phyloP scores from a whole-genome alignment of 2,329 filamentous ascomycete genomes.

The Colletotrichum lupini region DNA sequence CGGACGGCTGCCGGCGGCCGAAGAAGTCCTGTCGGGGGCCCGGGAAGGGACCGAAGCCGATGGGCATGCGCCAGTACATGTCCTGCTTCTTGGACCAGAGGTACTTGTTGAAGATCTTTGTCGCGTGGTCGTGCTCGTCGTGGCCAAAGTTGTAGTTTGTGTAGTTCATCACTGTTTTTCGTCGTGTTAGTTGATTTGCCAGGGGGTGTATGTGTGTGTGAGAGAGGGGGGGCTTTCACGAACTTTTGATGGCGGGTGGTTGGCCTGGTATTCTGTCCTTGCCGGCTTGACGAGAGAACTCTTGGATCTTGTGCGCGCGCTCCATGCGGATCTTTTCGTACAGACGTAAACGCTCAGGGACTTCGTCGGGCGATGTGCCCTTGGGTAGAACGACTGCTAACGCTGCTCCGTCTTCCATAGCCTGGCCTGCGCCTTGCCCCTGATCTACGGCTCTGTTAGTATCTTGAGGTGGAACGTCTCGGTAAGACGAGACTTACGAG shows the following conservation, averaged over 20 bases:
- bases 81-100: slow-evolving; percentile 51
- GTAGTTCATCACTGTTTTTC: slow-evolving; percentile 49
- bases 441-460: slow-evolving; percentile 47
- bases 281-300: slow-evolving; percentile 65
- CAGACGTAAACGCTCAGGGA: slow-evolving; percentile 66
- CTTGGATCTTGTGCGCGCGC: slow-evolving; percentile 68
- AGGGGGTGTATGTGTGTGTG: too few relatives aligned
- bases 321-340: slow-evolving; percentile 69
- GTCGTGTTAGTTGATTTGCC: not conserved
- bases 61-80: slow-evolving; percentile 56
- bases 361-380: slow-evolving; percentile 54
- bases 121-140: slow-evolving; percentile 67
- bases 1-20: slow-evolving; percentile 24
- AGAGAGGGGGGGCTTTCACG: not conserved
- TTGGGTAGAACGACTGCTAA: slow-evolving; percentile 65
- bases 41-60: slow-evolving; percentile 58
- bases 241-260: slow-evolving; percentile 17
- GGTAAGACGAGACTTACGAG: slow-evolving; percentile 52
- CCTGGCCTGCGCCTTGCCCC: slow-evolving; percentile 69
- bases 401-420: slow-evolving; percentile 75
- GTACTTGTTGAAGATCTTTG: slow-evolving; percentile 61
- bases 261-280: slow-evolving; percentile 46
- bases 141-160: slow-evolving; percentile 66
- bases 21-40: slow-evolving; percentile 42
- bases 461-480: too few relatives aligned